Conservation (phyloP, 2,329 filamentous ascomycete species). For the Phaeosphaeria sp. region DNA sequence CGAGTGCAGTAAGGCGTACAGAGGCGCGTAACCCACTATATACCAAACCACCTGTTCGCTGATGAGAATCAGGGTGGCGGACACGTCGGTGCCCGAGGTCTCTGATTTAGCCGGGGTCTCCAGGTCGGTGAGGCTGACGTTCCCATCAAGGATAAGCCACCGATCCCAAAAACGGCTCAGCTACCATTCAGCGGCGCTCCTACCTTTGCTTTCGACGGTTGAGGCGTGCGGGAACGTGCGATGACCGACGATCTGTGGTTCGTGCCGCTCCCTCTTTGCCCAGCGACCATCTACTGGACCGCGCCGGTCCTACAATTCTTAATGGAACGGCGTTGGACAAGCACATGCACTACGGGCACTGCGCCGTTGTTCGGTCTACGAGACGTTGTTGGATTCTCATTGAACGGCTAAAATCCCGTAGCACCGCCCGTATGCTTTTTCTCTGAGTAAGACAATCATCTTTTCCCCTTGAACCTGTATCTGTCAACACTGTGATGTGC, state of each 20-base stretch:
- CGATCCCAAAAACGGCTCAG: neutral
- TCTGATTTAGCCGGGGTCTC: neutral
- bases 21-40: neutral
- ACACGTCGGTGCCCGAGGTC: neutral
- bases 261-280: neutral
- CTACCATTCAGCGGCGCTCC: neutral
- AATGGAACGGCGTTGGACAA: neutral
- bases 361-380: constrained; percentile 1
- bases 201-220: neutral
- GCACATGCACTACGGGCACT: neutral
- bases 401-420: neutral
- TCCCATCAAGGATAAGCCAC: neutral
- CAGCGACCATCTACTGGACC: neutral
- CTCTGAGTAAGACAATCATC: constrained; percentile 4
- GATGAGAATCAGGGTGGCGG: neutral
- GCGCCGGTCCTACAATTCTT: neutral
- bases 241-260: neutral
- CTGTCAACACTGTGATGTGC: neutral
- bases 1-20: neutral
- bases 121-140: neutral
- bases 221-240: neutral
- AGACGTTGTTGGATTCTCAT: neutral
- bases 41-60: neutral
- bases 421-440: neutral
- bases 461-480: neutral